Base-by-base conservation (phyloP, 176 grass and related monocot genomes). In the Tillandsia fasciculata region DNA sequence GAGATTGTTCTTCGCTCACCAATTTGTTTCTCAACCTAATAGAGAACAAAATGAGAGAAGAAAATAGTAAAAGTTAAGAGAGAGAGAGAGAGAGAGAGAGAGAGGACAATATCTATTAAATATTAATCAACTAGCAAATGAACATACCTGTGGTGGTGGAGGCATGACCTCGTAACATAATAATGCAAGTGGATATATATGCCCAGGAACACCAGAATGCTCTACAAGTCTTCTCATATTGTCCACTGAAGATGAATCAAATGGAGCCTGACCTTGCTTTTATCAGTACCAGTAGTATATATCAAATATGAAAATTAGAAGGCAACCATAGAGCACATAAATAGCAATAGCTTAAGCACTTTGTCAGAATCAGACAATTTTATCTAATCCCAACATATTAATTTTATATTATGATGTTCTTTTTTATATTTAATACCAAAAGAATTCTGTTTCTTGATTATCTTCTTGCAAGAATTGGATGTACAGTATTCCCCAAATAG, bases 161-260 rank as follows among this genome's bases (percentile, higher is more conserved):
- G 94, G 94, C 94, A 93, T 99, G 88, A 99, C 6, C 72, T 90
- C 89, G 76, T 90, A 82, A 82, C 94, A 99, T 49, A 99, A 74
- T 82, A 99, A 87, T 27, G 89, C 61, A 42, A 99, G 77, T 22
- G 94, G 89, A 79, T 99, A 92, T 85, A 99, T 99, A 72, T 99
- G 89, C 61, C 86, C 86, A 51, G 87, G 76, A 70, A 87, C 70
- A 11, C 76, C 68, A 71, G 89, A 85, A 79, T 99, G 84, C 61
- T 99, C 94, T 73, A 83, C 70, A 81, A 99, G 89, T 80, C 94
- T 90, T 80, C 94, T 92, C 94, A 99, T 99, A 77, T 90, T 99
- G 69, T 99, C 94, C 53, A 87, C 86, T 72, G 94, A 82, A 50
- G 94, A 87, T 64, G 69, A 65, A 90, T 99, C 89, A 81, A 99